Evolutionary conservation across 2,329 filamentous ascomycete species (phyloP), one percentile per base, ranked within the genome.

Genomic region (Leptographium radiaticola): DNA sequence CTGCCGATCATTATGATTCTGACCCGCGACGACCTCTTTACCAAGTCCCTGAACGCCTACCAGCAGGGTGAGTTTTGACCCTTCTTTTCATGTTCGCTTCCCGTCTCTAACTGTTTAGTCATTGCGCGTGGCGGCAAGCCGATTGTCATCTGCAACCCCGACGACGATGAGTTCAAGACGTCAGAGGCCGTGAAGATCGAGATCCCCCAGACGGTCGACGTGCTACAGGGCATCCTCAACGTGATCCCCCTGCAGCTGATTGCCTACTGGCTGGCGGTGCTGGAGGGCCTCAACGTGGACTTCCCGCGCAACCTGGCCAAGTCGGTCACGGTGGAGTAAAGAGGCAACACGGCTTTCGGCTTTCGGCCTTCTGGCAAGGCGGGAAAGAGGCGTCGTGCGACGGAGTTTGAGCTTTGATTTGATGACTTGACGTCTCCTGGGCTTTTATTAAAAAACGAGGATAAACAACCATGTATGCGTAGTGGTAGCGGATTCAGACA

Each of bases 1-100:
- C 82, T 98, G 40, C 93, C 93, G 58, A 98, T 98, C 70, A 95
- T 98, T 72, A 98, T 98, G 93, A 97, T 98, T 66, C 79, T 98
- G 58, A 98, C 93, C 53, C 87, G 93, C 57, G 93, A 98, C 68
- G 80, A 89, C 63, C 85, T 98, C 66, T 98, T 98, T 75, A 86
- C 86, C 70, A 98, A 98, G 77, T 97, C 93, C n/a, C 79, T 98
- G 66, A 98, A 98, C 71, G 93, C 93, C 64, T 98, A 97, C 72
- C 93, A 98, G 75, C 93, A 98, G 78, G 84, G 85, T 87, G 75
- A 68, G 78, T 68, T 49, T 7, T 36, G 38, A 5, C 7, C 4
- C 25, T 20, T 25, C n/a, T 12, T 20, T 20, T 43, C 6, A 10
- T 40, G 39, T 40, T 8, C 11, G 15, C 39, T n/a, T 7, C 39